Evolutionary conservation across 495 filamentous ascomycete genomes (phyloP), one percentile per base, ranked within the genome.

Genomic region (Podospora pseudoanserina): DNA sequence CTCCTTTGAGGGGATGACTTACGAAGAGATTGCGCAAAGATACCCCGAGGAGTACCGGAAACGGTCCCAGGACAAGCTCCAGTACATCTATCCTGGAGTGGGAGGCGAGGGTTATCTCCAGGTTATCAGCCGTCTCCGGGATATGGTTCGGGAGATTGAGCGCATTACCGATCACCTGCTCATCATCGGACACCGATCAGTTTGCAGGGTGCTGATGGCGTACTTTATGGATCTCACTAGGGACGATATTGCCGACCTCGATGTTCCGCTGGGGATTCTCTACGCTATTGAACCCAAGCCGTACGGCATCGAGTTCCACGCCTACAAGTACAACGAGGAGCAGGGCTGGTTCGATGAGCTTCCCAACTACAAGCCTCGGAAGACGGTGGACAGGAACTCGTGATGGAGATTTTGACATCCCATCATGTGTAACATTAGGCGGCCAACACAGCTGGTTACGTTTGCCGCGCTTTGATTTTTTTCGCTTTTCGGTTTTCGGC

Each of bases 281-380:
- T 98, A 97, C 75, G 90, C 91, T 73, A 87, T 99, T 63, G 94
- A 99, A 76, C 95, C 95, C 68, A 98, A 97, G 83, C 95, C 95
- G 3, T 99, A 99, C 72, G 95, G 95, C 0, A 94, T 97, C 66
- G 95, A 96, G 60, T 97, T 97, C 78, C 92, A 92, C 76, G 94
- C 93, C 0, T 98, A 96, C 80, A 85, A 86, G 61, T 97, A 97
- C 80, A 92, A 97, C 73, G 81, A 89, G 49, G 80, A 82, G 23
- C 86, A 73, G 23, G 88, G 89, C 63, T 92, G 88, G 88, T 99
- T 99, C 72, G 88, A 96, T 67, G 85, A 92, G 71, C 79, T 92
- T 44, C 91, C 89, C 4, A 82, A 92, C 65, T 97, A 92, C 76
- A 85, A 90, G 78, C 82, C 93, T 54, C 81, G 83, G 67, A 85